Base-by-base conservation (phyloP, 2,329 filamentous ascomycete species). In the Trematosphaeria pertusa region DNA sequence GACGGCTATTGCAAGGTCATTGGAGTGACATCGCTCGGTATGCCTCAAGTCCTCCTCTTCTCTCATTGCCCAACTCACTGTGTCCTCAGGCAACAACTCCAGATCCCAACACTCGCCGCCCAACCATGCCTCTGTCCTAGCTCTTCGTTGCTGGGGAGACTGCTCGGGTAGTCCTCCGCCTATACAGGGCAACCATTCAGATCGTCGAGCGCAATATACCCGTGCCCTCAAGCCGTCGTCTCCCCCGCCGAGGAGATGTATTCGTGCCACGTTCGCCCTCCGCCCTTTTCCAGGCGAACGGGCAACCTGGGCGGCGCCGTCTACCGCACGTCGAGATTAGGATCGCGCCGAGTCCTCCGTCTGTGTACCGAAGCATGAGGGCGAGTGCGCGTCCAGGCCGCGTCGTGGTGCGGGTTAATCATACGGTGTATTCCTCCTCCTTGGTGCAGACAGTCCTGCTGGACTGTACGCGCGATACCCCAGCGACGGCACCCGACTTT, bases 281-380 rank as follows among this genome's bases (percentile, higher is more conserved):
- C 47, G 43, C 47, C 47, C 37, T 38, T n/a, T 42, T 50, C 12
- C 17, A 50, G 47, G 42, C 47, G 34, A 36, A 26, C 22, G n/a
- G 11, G 11, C 20, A 32, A 22, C 35, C n/a, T 12, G 24, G 37
- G 10, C 12, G 22, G n/a, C n/a, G n/a, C 33, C 6, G 11, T n/a
- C 32, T 14, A 36, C 12, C 4, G 10, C 19, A 19, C 17, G 40
- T 26, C 10, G 18, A 17, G 20, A 30, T 18, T 12, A 19, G 24
- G 12, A 43, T 38, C n/a, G 33, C 18, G 21, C n/a, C n/a, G n/a
- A 31, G 39, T 32, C 35, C 28, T 44, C 19, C 33, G 15, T 12
- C 14, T 22, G 17, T 35, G 18, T 18, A 34, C 20, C 18, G 21
- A 31, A 20, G 10, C 19, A 28, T 5, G 26, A 47, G 18, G 37